Conservation (phyloP, 2,329 filamentous ascomycete genomes). For the Metarhizium robertsii region DNA sequence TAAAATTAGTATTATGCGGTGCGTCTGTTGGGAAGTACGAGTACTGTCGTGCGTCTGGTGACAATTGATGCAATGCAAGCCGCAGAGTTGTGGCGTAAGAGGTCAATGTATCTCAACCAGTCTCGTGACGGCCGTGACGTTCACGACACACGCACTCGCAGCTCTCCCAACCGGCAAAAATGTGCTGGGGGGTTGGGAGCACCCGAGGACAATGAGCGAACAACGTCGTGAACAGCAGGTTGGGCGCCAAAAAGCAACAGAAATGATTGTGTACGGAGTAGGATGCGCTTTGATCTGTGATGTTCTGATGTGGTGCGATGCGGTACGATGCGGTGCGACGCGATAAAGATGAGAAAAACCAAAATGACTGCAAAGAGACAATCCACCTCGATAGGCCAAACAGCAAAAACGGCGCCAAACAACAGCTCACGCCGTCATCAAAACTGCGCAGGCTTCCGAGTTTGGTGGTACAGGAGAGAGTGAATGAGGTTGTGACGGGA, state of each 20-base stretch:
- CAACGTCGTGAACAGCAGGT: background rate
- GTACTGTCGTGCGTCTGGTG: background rate
- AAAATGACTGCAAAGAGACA: too few species aligned
- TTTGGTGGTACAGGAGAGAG: too few species aligned
- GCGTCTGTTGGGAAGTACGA: background rate
- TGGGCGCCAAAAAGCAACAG: too few species aligned
- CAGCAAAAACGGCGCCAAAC: too few species aligned
- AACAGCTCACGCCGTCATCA: too few species aligned
- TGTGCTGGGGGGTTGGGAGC: background rate
- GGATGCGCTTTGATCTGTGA: background rate
- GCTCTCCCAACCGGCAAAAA: constrained; percentile 1
- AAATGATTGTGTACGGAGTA: background rate
- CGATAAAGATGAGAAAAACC: too few species aligned
- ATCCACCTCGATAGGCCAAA: too few species aligned
- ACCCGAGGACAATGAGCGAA: background rate
- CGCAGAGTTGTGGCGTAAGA: background rate
- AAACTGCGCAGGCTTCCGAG: too few species aligned
- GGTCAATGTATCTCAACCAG: constrained; percentile 8
- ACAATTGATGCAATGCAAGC: background rate
- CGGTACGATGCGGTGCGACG: too few species aligned
- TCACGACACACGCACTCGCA: constrained; percentile 5
- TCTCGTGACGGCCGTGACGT: constrained; percentile 13
- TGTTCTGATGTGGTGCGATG: too few species aligned
- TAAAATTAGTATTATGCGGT: background rate
- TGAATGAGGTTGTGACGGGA: too few species aligned